Evolutionary conservation across 2,329 filamentous ascomycete species (phyloP).

Genomic region (Septoria linicola): DNA sequence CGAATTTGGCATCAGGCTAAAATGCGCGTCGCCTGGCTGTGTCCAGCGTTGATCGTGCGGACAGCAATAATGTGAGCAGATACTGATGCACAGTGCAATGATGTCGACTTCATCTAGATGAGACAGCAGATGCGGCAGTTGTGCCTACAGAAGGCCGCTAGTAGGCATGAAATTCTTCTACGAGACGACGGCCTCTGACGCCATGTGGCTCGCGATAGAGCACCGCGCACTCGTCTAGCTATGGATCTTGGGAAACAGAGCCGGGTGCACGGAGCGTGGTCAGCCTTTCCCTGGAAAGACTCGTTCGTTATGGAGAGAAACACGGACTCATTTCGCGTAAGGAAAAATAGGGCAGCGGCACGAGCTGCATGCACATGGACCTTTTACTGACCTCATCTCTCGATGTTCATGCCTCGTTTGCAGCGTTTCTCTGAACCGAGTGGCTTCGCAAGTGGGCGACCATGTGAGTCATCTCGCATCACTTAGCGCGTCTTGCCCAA

Average conservation of each 20-base stretch:
- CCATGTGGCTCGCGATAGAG: conserved; percentile 17
- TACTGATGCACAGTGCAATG: background rate
- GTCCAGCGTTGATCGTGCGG: too few species aligned
- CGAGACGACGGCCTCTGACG: conserved; percentile 21
- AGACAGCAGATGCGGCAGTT: conserved; percentile 9
- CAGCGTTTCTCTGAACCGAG: too few species aligned
- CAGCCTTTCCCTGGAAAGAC: background rate
- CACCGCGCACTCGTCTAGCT: conserved; percentile 2
- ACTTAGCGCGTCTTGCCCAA: too few species aligned
- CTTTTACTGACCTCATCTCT: conserved; percentile 12
- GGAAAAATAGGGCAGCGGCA: conserved; percentile 1
- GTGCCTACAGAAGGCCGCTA: conserved; percentile 21
- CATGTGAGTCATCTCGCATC: too few species aligned
- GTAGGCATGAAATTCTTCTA: conserved; percentile 14
- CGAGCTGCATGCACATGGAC: background rate
- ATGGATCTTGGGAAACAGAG: conserved; percentile 12
- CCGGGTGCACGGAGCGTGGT: conserved; percentile 11
- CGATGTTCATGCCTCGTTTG: too few species aligned
- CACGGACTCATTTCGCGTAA: conserved; percentile 19
- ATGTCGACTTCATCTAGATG: conserved; percentile 12
- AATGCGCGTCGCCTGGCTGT: conserved; percentile 2
- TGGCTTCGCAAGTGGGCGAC: too few species aligned
- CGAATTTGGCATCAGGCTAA: conserved; percentile 4
- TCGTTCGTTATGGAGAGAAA: conserved; percentile 2
- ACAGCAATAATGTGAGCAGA: background rate